Evolutionary conservation across 495 filamentous ascomycete species (phyloP).

Genomic region (Penicillium herquei): DNA sequence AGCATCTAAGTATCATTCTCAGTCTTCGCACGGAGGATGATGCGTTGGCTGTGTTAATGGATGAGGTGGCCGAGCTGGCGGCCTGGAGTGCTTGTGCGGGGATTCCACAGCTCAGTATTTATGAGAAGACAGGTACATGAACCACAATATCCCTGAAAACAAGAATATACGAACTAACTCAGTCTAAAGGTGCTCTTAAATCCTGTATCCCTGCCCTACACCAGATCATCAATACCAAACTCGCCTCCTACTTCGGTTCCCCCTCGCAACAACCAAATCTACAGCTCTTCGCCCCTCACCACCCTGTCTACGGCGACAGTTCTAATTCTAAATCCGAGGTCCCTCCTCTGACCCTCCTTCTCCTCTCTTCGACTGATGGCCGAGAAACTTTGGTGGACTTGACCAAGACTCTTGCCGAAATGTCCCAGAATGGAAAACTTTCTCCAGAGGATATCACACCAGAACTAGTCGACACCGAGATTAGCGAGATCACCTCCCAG

Average conservation of each 20-base stretch:
- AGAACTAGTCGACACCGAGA: constrained; percentile 87
- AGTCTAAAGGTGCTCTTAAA: constrained; percentile 71
- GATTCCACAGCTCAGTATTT: constrained; percentile 81
- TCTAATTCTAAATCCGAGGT: constrained; percentile 21
- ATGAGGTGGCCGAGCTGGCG: constrained; percentile 84
- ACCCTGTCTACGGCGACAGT: constrained; percentile 32
- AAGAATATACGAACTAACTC: background rate
- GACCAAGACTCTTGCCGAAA: constrained; percentile 89
- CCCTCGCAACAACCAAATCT: constrained; percentile 60
- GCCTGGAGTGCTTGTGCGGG: constrained; percentile 90
- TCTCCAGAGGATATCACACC: constrained; percentile 72
- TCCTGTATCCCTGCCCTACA: constrained; percentile 76
- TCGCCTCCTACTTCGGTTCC: constrained; percentile 78
- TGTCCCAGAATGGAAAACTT: constrained; percentile 88
- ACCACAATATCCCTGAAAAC: background rate
- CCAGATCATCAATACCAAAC: constrained; percentile 65
- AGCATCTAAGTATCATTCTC: constrained; percentile 85
- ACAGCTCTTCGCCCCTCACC: constrained; percentile 73
- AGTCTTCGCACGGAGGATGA: constrained; percentile 69
- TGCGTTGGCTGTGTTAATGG: constrained; percentile 74
- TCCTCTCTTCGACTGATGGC: constrained; percentile 84
- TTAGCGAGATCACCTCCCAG: constrained; percentile 57
- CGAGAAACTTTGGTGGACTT: constrained; percentile 92
- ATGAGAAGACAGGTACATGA: constrained; percentile 78
- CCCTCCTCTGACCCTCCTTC: constrained; percentile 71